Percentiles rank a stretch among this genome's conserved stretches.
These are phyloP conservation scores for Plasmodium sp. DNA, from an alignment of 169 alveolate genomes.

Conservation along the genomic window DNA sequence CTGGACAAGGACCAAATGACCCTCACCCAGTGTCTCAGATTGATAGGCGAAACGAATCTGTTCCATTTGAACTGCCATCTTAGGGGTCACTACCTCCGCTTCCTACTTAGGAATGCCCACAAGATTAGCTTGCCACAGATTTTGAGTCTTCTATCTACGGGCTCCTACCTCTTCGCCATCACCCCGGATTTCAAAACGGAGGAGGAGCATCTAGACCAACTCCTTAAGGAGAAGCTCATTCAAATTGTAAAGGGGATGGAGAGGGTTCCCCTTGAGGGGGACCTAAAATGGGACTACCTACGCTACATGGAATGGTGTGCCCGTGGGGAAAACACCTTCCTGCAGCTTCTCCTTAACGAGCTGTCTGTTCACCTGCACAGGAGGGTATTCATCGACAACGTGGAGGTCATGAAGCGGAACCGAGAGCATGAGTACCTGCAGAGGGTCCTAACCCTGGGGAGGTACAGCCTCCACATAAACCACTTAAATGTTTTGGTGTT, in stretches of 20 bases:
- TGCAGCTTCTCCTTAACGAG: conserved; percentile 14
- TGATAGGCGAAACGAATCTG: conserved; percentile 17
- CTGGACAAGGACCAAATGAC: not conserved
- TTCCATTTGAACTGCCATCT: not conserved
- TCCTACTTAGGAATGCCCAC: conserved; percentile 5
- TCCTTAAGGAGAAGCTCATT: not conserved
- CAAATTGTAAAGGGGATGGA: not conserved
- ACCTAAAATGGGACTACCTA: conserved; percentile 10
- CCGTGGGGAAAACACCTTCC: not conserved
- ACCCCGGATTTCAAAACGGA: not conserved
- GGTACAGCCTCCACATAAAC: not conserved
- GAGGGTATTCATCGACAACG: conserved; percentile 13
- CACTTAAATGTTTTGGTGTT: not conserved
- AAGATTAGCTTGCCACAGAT: not conserved
- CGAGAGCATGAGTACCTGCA: not conserved
- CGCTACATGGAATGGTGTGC: not conserved
- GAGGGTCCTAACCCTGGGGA: not conserved
- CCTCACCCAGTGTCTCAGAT: not conserved
- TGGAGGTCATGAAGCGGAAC: not conserved
- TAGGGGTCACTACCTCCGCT: conserved; percentile 1
- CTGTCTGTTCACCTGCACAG: not conserved
- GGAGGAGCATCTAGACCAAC: not conserved
- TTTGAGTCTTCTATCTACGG: not conserved
- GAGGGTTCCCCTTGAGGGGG: not conserved
- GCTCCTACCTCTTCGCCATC: conserved; percentile 12